These are phyloP conservation scores for Neophaeococcomyces aloes DNA, from an alignment of 2,329 filamentous ascomycete genomes.

Conservation along the genomic window DNA sequence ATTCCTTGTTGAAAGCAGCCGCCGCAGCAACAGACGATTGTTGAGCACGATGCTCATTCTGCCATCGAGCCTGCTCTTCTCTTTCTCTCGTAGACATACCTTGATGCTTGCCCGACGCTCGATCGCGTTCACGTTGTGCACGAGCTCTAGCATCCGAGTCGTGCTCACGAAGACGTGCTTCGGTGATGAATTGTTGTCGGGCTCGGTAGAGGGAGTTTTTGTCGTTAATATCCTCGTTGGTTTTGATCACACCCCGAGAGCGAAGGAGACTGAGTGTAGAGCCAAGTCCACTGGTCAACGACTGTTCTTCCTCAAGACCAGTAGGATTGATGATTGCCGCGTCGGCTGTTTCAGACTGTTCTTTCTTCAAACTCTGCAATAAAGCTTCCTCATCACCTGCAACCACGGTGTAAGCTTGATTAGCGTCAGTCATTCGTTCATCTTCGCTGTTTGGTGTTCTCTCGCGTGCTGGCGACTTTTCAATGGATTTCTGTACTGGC, in stretches of 20 bases:
- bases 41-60: slow-evolving; percentile 17
- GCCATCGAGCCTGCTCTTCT: slow-evolving; percentile 72
- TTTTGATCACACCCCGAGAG: slow-evolving; percentile 66
- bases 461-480: slow-evolving; percentile 7
- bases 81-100: slow-evolving; percentile 84
- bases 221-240: slow-evolving; percentile 51
- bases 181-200: slow-evolving; percentile 66
- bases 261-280: slow-evolving; percentile 71
- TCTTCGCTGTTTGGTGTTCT: slow-evolving; percentile 30
- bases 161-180: slow-evolving; percentile 65
- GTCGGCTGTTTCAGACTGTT: slow-evolving; percentile 33
- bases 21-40: slow-evolving; percentile 51
- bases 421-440: slow-evolving; percentile 42
- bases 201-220: slow-evolving; percentile 58
- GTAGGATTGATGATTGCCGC: slow-evolving; percentile 48
- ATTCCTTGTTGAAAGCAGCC: slow-evolving; percentile 74
- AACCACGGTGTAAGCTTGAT: slow-evolving; percentile 35
- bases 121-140: slow-evolving; percentile 77
- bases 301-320: slow-evolving; percentile 77
- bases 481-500: slow-evolving; percentile 16
- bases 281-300: slow-evolving; percentile 65
- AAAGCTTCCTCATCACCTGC: slow-evolving; percentile 38
- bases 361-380: slow-evolving; percentile 41
- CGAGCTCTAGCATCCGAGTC: slow-evolving; percentile 72
- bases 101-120: slow-evolving; percentile 67